phyloP scores from a whole-genome alignment of 306 rosid genomes.

The Prunus salicina region DNA sequence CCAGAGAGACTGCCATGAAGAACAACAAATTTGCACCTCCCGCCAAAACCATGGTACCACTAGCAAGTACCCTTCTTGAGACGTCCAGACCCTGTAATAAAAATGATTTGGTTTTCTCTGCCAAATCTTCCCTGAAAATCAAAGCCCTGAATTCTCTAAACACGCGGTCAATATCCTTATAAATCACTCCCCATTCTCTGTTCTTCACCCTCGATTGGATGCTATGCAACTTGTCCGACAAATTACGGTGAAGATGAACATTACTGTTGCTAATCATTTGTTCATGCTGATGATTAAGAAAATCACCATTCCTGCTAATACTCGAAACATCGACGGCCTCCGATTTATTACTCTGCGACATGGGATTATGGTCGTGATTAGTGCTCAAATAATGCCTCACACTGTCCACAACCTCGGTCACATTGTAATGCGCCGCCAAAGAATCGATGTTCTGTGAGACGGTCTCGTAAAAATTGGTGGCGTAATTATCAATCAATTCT shows the following conservation, averaged over 20 bases:
- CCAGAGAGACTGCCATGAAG: slow-evolving; percentile 30
- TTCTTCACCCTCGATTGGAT: slow-evolving; percentile 14
- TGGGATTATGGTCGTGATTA: neutral
- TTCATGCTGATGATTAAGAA: neutral
- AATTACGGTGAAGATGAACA: neutral
- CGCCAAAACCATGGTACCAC: slow-evolving; percentile 14
- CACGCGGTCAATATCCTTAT: slow-evolving; percentile 16
- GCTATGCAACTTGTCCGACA: slow-evolving; percentile 12
- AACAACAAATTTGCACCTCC: slow-evolving; percentile 31
- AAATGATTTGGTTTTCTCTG: slow-evolving; percentile 21
- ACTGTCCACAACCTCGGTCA: slow-evolving; percentile 32
- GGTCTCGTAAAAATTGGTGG: slow-evolving; percentile 20
- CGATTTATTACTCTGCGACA: neutral
- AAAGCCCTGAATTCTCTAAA: slow-evolving; percentile 21
- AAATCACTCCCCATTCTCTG: slow-evolving; percentile 29
- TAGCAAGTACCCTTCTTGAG: slow-evolving; percentile 24
- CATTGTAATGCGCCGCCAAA: slow-evolving; percentile 31
- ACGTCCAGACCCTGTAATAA: slow-evolving; percentile 23
- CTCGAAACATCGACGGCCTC: neutral
- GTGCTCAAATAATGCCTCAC: slow-evolving; percentile 17
- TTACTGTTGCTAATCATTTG: neutral
- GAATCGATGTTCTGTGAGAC: slow-evolving; percentile 29
- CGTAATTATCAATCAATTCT: slow-evolving; percentile 23
- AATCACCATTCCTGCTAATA: neutral
- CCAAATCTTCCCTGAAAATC: slow-evolving; percentile 22